Conservation (phyloP, 164 flowering plant species). For the Kingdonia uniflora region DNA sequence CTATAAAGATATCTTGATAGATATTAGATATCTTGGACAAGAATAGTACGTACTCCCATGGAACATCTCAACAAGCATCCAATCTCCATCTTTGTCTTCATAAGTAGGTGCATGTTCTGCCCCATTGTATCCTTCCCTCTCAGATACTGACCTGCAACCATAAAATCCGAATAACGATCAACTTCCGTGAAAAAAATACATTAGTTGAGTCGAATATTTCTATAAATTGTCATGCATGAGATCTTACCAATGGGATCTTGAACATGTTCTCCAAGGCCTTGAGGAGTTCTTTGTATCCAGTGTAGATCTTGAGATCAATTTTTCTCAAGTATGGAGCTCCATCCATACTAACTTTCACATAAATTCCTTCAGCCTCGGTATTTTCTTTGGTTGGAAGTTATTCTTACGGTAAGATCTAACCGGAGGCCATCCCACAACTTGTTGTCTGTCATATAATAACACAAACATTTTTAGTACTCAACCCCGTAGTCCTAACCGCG, state of each 20-base stretch:
- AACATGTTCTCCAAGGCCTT: constrained; percentile 63
- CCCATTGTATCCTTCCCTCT: constrained; percentile 61
- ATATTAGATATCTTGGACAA: neutral
- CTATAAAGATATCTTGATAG: too few species aligned
- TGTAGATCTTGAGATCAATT: constrained; percentile 57
- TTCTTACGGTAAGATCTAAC: constrained; percentile 55
- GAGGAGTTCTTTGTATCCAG: constrained; percentile 47
- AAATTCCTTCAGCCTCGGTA: constrained; percentile 32
- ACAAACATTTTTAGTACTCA: neutral
- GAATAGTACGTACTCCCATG: constrained; percentile 50
- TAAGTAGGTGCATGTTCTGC: constrained; percentile 65
- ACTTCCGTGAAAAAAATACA: too few species aligned
- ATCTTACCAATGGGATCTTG: constrained; percentile 46
- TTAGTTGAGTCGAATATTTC: too few species aligned
- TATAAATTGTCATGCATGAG: neutral
- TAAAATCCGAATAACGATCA: neutral
- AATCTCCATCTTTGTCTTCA: constrained; percentile 90
- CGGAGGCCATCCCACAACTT: constrained; percentile 90
- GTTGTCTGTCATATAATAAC: constrained; percentile 39
- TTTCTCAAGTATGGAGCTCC: constrained; percentile 86
- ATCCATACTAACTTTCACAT: constrained; percentile 74
- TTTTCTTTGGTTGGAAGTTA: constrained; percentile 31
- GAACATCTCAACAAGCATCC: constrained; percentile 92
- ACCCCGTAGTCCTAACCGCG: neutral
- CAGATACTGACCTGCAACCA: constrained; percentile 37